Evolutionary conservation across 768 basidiomycete species (phyloP).

Genomic region (Tylopilus vinaceipallidus): DNA sequence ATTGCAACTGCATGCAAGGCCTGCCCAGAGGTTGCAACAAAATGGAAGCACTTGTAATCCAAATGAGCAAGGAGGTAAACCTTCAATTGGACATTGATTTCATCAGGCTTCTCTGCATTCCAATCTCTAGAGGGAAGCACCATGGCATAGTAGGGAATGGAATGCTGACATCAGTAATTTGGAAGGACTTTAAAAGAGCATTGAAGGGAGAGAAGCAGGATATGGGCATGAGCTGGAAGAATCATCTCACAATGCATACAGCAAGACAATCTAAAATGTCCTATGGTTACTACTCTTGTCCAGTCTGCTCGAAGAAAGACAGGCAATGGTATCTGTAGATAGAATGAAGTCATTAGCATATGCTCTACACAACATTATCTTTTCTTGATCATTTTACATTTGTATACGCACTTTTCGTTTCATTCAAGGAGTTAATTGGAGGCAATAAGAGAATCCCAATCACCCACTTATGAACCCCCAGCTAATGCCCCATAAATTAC

Average conservation of each 20-base stretch:
- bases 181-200: no score
- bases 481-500: no score
- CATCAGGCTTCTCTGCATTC: neutral
- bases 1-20: neutral
- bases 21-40: neutral
- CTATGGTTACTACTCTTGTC: neutral
- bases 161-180: neutral
- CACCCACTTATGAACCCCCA: no score
- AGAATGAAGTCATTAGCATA: no score
- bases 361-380: no score
- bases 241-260: neutral
- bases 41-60: neutral
- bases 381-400: no score
- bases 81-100: neutral
- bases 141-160: neutral
- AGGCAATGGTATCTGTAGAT: neutral
- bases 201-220: no score
- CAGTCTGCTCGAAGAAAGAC: neutral
- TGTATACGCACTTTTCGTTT: no score
- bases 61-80: neutral
- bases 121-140: neutral
- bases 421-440: no score
- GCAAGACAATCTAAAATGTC: neutral
- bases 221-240: neutral
- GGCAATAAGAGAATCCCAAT: no score